A percentile compares a stretch with the other conserved stretches of the same genome.
These are phyloP conservation scores for Murraya koenigii DNA, from an alignment of 345 rosid genomes.

Conservation along the genomic window DNA sequence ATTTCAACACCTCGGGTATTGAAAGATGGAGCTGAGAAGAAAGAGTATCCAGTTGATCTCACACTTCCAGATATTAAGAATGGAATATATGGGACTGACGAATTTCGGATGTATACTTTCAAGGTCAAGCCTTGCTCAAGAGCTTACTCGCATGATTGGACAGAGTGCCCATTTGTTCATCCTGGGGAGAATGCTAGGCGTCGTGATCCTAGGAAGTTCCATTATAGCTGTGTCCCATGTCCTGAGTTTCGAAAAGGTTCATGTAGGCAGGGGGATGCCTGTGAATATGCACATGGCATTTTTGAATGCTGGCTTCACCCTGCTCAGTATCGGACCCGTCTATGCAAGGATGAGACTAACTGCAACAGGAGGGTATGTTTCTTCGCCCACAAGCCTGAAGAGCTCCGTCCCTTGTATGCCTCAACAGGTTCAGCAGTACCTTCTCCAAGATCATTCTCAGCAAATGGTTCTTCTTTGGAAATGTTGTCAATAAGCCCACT, in stretches of 20 bases:
- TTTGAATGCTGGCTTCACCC: constrained; percentile 99
- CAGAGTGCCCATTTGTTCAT: constrained; percentile 94
- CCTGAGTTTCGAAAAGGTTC: constrained; percentile 92
- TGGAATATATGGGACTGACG: constrained; percentile 81
- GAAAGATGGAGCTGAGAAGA: constrained; percentile 60
- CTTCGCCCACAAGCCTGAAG: constrained; percentile 87
- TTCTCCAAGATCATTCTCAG: constrained; percentile 65
- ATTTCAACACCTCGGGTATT: constrained; percentile 32
- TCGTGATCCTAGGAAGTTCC: constrained; percentile 85
- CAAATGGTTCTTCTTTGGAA: constrained; percentile 53
- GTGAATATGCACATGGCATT: constrained; percentile 93
- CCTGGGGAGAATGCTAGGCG: constrained; percentile 98
- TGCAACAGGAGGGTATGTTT: constrained; percentile 86
- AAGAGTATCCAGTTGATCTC: constrained; percentile 81
- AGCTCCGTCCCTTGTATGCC: constrained; percentile 79
- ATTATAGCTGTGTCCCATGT: constrained; percentile 91
- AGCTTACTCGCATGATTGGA: constrained; percentile 98
- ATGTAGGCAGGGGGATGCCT: constrained; percentile 74
- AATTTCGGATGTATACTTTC: constrained; percentile 86
- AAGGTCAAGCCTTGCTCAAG: constrained; percentile 94
- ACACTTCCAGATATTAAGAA: constrained; percentile 86
- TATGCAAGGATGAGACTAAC: constrained; percentile 79
- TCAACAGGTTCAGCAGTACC: constrained; percentile 86
- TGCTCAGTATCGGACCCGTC: constrained; percentile 85
- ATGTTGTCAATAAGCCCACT: constrained; percentile 60